A percentile compares a stretch with the other conserved stretches of the same genome.
Evolutionary conservation across 2,329 filamentous ascomycete species (phyloP).

Genomic region (Microsporum ferrugineum): DNA sequence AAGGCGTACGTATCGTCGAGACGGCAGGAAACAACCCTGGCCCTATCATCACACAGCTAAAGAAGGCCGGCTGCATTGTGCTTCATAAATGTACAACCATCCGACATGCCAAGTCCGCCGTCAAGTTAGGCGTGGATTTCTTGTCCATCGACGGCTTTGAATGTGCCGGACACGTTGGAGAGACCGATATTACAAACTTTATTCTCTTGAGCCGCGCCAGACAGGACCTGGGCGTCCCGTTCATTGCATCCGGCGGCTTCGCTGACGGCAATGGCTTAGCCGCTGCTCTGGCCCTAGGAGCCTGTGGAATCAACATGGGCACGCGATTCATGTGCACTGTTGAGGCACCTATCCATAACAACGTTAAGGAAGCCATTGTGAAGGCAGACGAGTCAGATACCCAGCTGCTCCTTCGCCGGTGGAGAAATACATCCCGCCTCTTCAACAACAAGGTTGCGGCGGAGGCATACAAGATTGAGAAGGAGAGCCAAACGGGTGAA

Average conservation of each 20-base stretch:
- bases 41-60: conserved; percentile 79
- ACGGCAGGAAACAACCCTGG: conserved; percentile 85
- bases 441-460: conserved; percentile 83
- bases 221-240: conserved; percentile 71
- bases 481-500: conserved; percentile 68
- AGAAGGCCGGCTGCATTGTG: conserved; percentile 64
- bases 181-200: conserved; percentile 44
- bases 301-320: conserved; percentile 96
- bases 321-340: conserved; percentile 95
- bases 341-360: conserved; percentile 81
- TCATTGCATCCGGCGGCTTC: conserved; percentile 92
- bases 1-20: conserved; percentile 83
- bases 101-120: conserved; percentile 76
- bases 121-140: conserved; percentile 94
- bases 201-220: conserved; percentile 69
- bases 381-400: conserved; percentile 83
- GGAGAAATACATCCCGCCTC: conserved; percentile 83
- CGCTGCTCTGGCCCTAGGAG: conserved; percentile 77
- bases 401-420: conserved; percentile 71
- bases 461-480: conserved; percentile 72
- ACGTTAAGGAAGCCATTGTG: conserved; percentile 91
- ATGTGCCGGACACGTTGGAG: conserved; percentile 61
- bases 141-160: conserved; percentile 95
- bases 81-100: conserved; percentile 98
- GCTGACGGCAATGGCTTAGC: conserved; percentile 89